Base-by-base conservation (phyloP, 495 filamentous ascomycete genomes). In the Parmelia sp. region DNA sequence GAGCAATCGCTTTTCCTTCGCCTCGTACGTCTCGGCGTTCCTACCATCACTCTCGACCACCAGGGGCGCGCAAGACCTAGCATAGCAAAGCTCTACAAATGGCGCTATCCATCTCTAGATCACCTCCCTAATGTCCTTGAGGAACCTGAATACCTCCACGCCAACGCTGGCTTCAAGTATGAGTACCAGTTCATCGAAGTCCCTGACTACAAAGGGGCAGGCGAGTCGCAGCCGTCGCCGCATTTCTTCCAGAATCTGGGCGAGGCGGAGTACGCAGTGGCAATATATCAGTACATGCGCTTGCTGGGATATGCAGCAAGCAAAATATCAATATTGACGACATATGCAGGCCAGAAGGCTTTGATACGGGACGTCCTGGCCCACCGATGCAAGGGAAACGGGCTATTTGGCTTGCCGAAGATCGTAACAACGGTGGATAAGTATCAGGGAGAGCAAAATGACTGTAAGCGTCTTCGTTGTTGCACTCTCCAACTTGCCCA, bases 371-470 rank as follows among this genome's bases (percentile, higher is more conserved):
- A 99, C 77, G 90, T 97, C 10, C 72, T 99, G 57, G 79, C 73
- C n/a, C 89, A 96, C 71, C 82, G 94, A 37, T 98, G 94, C 70
- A 83, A 83, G 14, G 89, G 85, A 70, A 95, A 89, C 67, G 75
- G 85, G 4, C 76, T 99, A 35, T 99, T 99, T 76, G 92, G 95
- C 15, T 76, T 96, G 77, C 94, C 94, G 45, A 88, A 87, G 73
- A 86, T 89, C 56, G 91, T 99, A 33, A 90, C 89, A 1, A 97
- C 95, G 23, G 95, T 99, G 61, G 94, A 99, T 75, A 96, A 95
- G 74, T 99, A 97, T 69, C 94, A 99, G 78, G 94, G 94, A 68
- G 95, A 97, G 80, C 94, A 99, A 77, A 99, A 97, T 76, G 94
- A 97, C 71, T 64, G 51, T 55, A 33, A 55, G 51, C 51, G 51